Percentiles rank a stretch among this genome's conserved stretches.
These are phyloP conservation scores for Tarenaya hassleriana DNA, from an alignment of 345 rosid genomes.

Conservation along the genomic window DNA sequence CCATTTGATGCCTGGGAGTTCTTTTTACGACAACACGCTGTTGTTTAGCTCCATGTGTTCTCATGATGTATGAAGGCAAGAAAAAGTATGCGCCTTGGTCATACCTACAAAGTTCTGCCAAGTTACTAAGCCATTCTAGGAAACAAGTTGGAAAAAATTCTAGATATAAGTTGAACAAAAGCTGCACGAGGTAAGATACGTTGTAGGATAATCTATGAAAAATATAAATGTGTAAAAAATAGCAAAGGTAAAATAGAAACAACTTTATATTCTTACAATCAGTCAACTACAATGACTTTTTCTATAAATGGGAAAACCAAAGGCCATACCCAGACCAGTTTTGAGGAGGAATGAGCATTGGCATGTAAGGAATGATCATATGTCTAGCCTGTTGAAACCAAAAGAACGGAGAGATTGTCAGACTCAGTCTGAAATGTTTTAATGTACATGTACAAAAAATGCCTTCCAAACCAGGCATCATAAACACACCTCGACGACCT, in stretches of 20 bases:
- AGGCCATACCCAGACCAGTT: constrained; percentile 87
- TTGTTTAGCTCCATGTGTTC: constrained; percentile 86
- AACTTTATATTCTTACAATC: too few species aligned
- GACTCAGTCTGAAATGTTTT: constrained; percentile 14
- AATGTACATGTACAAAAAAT: constrained; percentile 13
- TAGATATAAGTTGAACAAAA: constrained; percentile 5
- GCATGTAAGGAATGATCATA: constrained; percentile 98
- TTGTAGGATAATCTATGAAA: constrained; percentile 15
- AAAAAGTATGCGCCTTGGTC: constrained; percentile 80
- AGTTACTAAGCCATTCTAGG: constrained; percentile 22
- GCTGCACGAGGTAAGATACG: too few species aligned
- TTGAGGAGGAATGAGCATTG: constrained; percentile 88
- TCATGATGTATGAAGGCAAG: constrained; percentile 86
- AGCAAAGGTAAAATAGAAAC: too few species aligned
- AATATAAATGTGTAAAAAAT: constrained; percentile 7
- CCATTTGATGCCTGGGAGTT: constrained; percentile 56
- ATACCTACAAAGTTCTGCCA: constrained; percentile 49
- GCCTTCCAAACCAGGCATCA: constrained; percentile 11
- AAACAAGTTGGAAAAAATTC: constrained; percentile 12
- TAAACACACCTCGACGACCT: constrained; percentile 15
- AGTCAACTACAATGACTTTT: too few species aligned
- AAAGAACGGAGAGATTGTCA: constrained; percentile 21
- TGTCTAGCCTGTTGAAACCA: constrained; percentile 71
- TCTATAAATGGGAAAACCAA: neutral
- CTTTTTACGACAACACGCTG: constrained; percentile 57